Percentiles rank a stretch among this genome's conserved stretches.
Evolutionary conservation across 345 rosid genomes (phyloP).

Genomic region (Acer negundo): DNA sequence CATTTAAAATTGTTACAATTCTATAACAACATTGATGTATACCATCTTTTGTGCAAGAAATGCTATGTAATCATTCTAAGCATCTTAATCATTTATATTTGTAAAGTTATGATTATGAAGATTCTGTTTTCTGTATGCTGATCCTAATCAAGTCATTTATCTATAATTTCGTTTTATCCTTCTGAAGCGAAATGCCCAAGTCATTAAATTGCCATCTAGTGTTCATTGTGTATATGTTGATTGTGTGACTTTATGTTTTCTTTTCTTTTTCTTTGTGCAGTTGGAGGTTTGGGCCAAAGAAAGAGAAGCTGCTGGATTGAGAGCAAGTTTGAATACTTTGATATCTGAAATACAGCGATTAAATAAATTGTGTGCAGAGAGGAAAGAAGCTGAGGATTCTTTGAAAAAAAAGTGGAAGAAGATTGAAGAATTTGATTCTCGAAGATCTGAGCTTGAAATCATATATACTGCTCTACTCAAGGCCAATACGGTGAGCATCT

Average conservation of each 20-base stretch:
- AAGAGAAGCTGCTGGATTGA: slow-evolving; percentile 86
- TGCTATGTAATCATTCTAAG: background rate
- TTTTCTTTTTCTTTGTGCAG: slow-evolving; percentile 38
- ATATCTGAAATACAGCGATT: slow-evolving; percentile 78
- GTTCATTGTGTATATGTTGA: slow-evolving; percentile 14
- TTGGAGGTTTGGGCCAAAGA: slow-evolving; percentile 96
- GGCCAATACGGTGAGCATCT: slow-evolving; percentile 73
- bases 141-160: background rate
- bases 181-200: background rate
- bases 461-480: slow-evolving; percentile 78
- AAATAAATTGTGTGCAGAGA: slow-evolving; percentile 81
- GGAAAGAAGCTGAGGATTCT: slow-evolving; percentile 92
- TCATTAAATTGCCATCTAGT: background rate
- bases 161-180: background rate
- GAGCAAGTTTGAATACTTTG: slow-evolving; percentile 81
- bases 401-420: slow-evolving; percentile 92
- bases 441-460: slow-evolving; percentile 91
- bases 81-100: background rate
- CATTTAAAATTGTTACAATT: no score
- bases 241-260: slow-evolving; percentile 24
- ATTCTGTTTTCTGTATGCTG: background rate
- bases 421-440: slow-evolving; percentile 88
- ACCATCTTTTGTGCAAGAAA: background rate
- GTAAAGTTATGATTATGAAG: background rate
- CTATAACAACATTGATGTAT: no score